Base-by-base conservation (phyloP, 176 grass and related monocot species). In the Luzula sylvatica region DNA sequence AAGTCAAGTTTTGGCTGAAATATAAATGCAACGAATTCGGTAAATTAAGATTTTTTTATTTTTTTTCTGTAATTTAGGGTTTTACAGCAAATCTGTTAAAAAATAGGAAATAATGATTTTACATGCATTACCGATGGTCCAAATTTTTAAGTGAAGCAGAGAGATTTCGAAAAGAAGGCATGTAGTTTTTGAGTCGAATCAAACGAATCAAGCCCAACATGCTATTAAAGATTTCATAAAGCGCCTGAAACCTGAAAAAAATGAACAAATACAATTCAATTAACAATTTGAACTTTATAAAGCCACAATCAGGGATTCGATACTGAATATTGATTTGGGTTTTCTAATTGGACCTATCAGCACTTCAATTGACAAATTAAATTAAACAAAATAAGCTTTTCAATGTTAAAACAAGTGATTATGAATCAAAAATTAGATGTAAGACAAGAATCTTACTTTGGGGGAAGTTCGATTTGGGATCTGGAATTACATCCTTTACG, bases 171-270 rank as follows among this genome's bases (percentile, higher is more conserved):
- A 95, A 95, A 0, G 67, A 73, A 0, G 69, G 23, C 79, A 62
- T 82, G 26, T 73, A 78, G 41, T 83, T 77, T 55, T 86, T 95
- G 50, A 86, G 56, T 1, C 80, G 72, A 44, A 86, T 76, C 9
- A 95, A 72, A 3, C 90, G 53, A 22, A 87, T 88, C 9, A 83
- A 82, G 15, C 80, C 83, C 71, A 82, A 80, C 29, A 95, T 69
- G 54, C 68, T 78, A 39, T 95, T 82, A 71, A 95, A 95, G 56
- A 86, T 88, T 48, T 86, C 80, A 8, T 76, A 86, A 5, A 95
- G 70, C 28, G 72, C 63, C 62, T 95, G 80, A 26, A 85, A 88
- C 18, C 90, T 95, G 76, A 42, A 16, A 3, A 32, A 11, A 0
- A 40, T 35, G 5, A 35, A 35, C 1, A 35, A 35, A 35, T 35